Conservation (phyloP, 1,139 yeast genomes). For the Candida sojae region DNA sequence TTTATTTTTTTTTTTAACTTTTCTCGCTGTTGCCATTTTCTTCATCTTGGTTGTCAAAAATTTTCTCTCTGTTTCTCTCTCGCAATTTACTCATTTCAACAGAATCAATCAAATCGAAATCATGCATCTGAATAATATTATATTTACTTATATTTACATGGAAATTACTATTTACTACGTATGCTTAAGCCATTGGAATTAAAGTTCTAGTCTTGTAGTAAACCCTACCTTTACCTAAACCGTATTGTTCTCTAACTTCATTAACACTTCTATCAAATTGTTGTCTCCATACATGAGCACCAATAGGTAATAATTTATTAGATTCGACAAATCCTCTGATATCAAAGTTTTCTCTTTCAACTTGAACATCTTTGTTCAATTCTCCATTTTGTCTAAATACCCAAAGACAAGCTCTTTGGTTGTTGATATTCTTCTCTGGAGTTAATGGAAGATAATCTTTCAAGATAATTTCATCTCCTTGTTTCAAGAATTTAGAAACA, state of each 20-base stretch:
- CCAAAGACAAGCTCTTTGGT: constrained; percentile 88
- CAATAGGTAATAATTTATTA: constrained; percentile 67
- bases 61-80: not conserved
- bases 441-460: constrained; percentile 77
- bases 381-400: constrained; percentile 69
- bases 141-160: not conserved
- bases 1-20: not conserved
- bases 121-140: too few species aligned
- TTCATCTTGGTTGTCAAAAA: not conserved
- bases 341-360: constrained; percentile 54
- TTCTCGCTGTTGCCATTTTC: not conserved
- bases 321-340: constrained; percentile 65
- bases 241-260: constrained; percentile 66
- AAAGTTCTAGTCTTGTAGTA: constrained; percentile 55
- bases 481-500: constrained; percentile 43
- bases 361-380: constrained; percentile 13
- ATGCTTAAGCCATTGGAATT: constrained; percentile 19
- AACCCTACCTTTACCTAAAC: constrained; percentile 73
- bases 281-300: constrained; percentile 93
- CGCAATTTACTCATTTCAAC: too few species aligned
- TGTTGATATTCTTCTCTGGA: constrained; percentile 85
- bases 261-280: constrained; percentile 77
- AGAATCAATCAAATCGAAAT: too few species aligned
- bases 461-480: constrained; percentile 45
- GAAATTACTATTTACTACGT: not conserved